Evolutionary conservation across 257 asterid genomes (phyloP), one percentile per base, ranked within the genome.

Genomic region (Lycium ferocissimum): DNA sequence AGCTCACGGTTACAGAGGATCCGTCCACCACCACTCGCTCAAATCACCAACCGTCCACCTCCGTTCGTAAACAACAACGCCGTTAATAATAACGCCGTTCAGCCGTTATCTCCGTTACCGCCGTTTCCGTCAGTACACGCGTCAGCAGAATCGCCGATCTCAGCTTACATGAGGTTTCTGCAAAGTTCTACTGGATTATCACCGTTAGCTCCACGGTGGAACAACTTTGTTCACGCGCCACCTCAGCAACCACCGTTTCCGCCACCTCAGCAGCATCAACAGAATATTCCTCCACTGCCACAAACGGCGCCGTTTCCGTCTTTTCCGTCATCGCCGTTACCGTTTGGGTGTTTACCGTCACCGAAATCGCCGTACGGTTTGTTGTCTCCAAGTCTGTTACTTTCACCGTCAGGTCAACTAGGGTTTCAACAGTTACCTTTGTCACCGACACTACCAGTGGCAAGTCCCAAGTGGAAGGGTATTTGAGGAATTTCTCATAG

Each of bases 21-120:
- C 86, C 97, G 98, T 0, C 98, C 98, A n/a, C 98, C 98, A 20
- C 98, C 98, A 15, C 91, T 95, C 8, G 84, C 88, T 11, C 98
- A 94, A 83, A 91, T 95, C 83, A 85, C 84, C 83, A 94, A 88
- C 83, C 94, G 91, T 9, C 97, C 95, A 2, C 89, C 91, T 53
- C 89, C 88, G 56, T 75, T 87, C 22, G 56, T 86, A 12, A 81
- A 20, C 73, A 56, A 47, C 84, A 53, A 40, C 43, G 57, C 79
- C 9, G 79, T 26, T 26, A 81, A 20, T 67, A 56, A 47, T 83
- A 53, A 40, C 43, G 37, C 79, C 9, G 79, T 26, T 26, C 94
- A 83, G 85, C 89, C 88, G 15, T 87, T 89, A 78, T 90, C 91
- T 80, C 87, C 93, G 7, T 90, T 93, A 3, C 93, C 95, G n/a